Percentiles rank a stretch among this genome's conserved stretches.
Evolutionary conservation across 2,329 filamentous ascomycete species (phyloP).

Genomic region (Tolypocladium paradoxum): DNA sequence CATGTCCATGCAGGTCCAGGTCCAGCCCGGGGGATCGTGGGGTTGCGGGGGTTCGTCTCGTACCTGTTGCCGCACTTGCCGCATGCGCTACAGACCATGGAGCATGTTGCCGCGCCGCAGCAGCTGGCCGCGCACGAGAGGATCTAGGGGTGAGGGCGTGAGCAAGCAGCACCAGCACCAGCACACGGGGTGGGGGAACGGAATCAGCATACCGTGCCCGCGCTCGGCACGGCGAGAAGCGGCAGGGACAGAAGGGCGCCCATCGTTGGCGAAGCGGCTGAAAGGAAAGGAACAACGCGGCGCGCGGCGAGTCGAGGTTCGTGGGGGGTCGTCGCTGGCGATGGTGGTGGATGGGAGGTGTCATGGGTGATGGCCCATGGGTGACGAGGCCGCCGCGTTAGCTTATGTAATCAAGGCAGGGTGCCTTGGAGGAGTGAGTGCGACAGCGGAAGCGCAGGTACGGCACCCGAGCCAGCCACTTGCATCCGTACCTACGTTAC

Average conservation of each 20-base stretch:
- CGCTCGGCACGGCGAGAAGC: slow-evolving; percentile 75
- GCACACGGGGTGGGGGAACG: neutral
- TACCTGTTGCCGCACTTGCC: slow-evolving; percentile 96
- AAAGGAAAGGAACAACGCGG: neutral
- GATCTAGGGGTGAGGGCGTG: slow-evolving; percentile 37
- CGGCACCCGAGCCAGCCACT: too few species aligned
- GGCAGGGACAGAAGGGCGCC: slow-evolving; percentile 85
- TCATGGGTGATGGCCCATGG: too few species aligned
- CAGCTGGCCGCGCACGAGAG: slow-evolving; percentile 77
- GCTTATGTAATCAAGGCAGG: too few species aligned
- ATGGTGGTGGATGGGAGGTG: neutral
- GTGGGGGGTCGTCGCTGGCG: neutral
- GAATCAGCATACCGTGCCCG: slow-evolving; percentile 60
- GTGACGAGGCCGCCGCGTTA: too few species aligned
- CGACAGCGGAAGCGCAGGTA: too few species aligned
- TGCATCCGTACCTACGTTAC: too few species aligned
- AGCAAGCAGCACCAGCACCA: neutral
- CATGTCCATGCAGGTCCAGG: neutral
- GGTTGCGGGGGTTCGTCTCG: neutral
- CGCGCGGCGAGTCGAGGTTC: neutral
- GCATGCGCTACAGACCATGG: slow-evolving; percentile 88
- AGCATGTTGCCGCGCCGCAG: slow-evolving; percentile 93
- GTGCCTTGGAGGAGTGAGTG: too few species aligned
- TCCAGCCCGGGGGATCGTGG: neutral
- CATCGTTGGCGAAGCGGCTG: slow-evolving; percentile 42